Evolutionary conservation across 805 yeast genomes (phyloP), one percentile per base, ranked within the genome.

Genomic region (Nakazawaea peltata): DNA sequence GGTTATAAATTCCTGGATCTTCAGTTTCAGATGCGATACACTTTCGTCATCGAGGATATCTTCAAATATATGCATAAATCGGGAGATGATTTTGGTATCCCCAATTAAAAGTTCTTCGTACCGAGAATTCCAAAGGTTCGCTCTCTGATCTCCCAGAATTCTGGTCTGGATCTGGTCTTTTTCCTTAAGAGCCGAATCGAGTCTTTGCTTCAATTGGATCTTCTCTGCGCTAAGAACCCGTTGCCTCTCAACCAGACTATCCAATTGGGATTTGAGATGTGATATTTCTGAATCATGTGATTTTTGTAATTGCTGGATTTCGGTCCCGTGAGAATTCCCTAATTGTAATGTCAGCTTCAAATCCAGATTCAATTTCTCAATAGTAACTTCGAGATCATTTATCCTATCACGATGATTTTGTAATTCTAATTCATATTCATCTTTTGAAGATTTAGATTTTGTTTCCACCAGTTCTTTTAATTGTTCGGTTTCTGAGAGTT

Each of bases 1-100:
- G 10, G 44, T 22, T 44, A 34, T 14, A 40, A 39, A n/a, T 47
- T 49, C 25, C 47, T 39, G 26, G 19, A 78, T 54, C 44, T 77
- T 71, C 16, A 60, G 59, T 16, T 65, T 61, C 6, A 85, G 81
- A 36, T 76, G 82, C n/a, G 59, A 57, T 13, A 77, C 63, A 0
- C 85, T 77, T 3, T 62, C 47, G 34, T 69, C 71, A 40, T 80
- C 85, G 3, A 80, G 62, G 2, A 78, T 65, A 42, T 69, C 67
- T 26, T 69, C 65, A 38, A 77, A 67, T 1, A 71, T 61, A 14
- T 59, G 56, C 27, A 77, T 57, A n/a, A 76, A 49, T 41, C 63
- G 72, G 11, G 69, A 64, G 30, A 75, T 65, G 40, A 69, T 71
- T 4, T 60, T 53, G 2, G 71, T 49, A 37, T 71, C 74, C 8